phyloP scores from a whole-genome alignment of 176 grass and related monocot genomes.

The Phragmites australis region DNA sequence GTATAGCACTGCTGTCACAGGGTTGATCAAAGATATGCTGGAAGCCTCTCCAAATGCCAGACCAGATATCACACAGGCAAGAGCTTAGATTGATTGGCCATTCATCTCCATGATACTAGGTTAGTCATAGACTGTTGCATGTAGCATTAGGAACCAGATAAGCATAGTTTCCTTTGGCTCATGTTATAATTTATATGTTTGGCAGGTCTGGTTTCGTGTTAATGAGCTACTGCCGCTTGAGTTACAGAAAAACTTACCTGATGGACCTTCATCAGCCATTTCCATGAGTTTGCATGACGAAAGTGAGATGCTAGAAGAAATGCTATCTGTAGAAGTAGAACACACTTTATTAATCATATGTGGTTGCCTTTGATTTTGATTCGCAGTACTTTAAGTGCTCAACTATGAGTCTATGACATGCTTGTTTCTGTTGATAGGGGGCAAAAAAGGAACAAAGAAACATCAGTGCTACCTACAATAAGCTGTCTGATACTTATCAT shows the following conservation, averaged over 20 bases:
- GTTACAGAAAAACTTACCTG: constrained; percentile 75
- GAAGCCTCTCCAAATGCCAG: constrained; percentile 66
- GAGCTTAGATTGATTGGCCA: constrained; percentile 58
- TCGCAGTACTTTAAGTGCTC: neutral
- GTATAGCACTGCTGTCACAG: constrained; percentile 48
- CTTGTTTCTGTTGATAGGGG: neutral
- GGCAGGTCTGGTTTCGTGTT: constrained; percentile 77
- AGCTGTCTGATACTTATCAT: neutral
- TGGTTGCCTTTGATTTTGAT: constrained; percentile 34
- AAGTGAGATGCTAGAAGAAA: constrained; percentile 40
- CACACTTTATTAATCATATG: constrained; percentile 1
- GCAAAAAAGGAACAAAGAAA: neutral
- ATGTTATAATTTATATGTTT: constrained; percentile 36
- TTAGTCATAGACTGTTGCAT: constrained; percentile 63
- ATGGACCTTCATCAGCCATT: constrained; percentile 41
- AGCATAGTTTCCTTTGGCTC: constrained; percentile 35
- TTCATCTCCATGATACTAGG: constrained; percentile 65
- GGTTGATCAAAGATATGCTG: constrained; percentile 74
- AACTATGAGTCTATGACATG: neutral
- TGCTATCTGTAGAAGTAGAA: constrained; percentile 23
- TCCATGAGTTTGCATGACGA: constrained; percentile 44
- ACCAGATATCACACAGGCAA: constrained; percentile 90
- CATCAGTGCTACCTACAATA: neutral
- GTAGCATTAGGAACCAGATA: constrained; percentile 41
- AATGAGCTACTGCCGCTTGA: constrained; percentile 70